These are phyloP conservation scores for Peniophora sp. DNA, from an alignment of 1,284 basidiomycete genomes.

Conservation along the genomic window DNA sequence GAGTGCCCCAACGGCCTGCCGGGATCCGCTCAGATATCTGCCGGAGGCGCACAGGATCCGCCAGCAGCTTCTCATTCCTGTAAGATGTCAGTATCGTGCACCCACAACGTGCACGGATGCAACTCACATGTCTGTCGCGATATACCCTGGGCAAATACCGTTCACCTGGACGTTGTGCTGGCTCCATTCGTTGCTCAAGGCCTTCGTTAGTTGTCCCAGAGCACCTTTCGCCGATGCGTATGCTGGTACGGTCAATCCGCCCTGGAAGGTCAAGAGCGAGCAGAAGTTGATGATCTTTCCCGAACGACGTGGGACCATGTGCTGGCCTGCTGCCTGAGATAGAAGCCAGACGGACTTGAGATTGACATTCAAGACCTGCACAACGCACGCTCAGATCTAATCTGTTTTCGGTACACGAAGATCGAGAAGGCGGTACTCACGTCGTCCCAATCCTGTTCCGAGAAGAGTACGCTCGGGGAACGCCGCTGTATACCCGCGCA, in stretches of 20 bases:
- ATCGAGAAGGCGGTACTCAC: constrained; percentile 33
- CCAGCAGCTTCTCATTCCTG: constrained; percentile 76
- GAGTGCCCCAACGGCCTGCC: constrained; percentile 83
- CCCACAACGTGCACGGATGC: not conserved
- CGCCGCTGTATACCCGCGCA: constrained; percentile 92
- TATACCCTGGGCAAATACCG: constrained; percentile 87
- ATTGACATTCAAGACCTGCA: constrained; percentile 69
- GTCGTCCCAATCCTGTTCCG: constrained; percentile 86
- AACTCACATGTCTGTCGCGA: constrained; percentile 82
- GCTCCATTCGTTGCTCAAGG: constrained; percentile 70
- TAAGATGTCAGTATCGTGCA: not conserved
- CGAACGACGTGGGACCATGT: constrained; percentile 69
- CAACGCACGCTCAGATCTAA: not conserved
- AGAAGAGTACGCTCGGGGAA: constrained; percentile 75
- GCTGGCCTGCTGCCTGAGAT: constrained; percentile 67
- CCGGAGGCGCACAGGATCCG: constrained; percentile 65
- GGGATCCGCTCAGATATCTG: constrained; percentile 94
- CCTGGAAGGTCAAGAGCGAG: constrained; percentile 74
- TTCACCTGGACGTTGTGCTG: constrained; percentile 86
- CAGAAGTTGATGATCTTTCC: constrained; percentile 83
- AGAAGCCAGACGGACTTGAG: constrained; percentile 75
- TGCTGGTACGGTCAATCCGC: constrained; percentile 78
- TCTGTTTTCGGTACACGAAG: not conserved
- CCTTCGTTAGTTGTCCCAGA: constrained; percentile 77
- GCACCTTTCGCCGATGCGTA: constrained; percentile 92